These are phyloP conservation scores for Fusarium subtropicale DNA, from an alignment of 2,329 filamentous ascomycete genomes.

Conservation along the genomic window DNA sequence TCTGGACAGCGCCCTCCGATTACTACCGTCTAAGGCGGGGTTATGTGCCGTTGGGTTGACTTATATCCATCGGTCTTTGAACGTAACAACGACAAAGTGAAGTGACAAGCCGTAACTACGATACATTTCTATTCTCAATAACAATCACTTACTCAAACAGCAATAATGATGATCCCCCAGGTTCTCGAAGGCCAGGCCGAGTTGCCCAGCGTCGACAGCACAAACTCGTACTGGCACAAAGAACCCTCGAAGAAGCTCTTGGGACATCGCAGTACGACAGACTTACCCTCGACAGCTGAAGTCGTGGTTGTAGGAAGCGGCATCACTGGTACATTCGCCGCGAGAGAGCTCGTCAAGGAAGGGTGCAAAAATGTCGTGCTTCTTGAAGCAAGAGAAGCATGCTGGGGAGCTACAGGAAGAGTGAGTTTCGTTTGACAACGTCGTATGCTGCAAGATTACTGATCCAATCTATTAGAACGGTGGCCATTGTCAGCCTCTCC, in stretches of 20 bases:
- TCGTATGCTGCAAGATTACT: not conserved
- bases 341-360: constrained; percentile 68
- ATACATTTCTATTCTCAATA: not conserved
- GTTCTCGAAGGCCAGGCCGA: constrained; percentile 57
- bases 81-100: not conserved
- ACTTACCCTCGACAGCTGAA: constrained; percentile 72
- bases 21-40: constrained; percentile 19
- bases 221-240: constrained; percentile 78
- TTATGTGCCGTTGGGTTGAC: not conserved
- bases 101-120: not conserved
- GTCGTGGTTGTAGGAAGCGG: constrained; percentile 80
- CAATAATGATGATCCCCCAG: constrained; percentile 49
- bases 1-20: constrained; percentile 1
- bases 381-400: constrained; percentile 82
- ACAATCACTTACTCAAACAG: not conserved
- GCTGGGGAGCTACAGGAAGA: constrained; percentile 85
- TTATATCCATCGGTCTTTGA: not conserved
- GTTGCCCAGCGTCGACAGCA: constrained; percentile 71
- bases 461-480: constrained; percentile 63
- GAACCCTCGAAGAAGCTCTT: constrained; percentile 72
- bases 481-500: constrained; percentile 79
- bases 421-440: constrained; percentile 58
- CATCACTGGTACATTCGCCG: constrained; percentile 79
- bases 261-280: constrained; percentile 74
- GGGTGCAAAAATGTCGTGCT: constrained; percentile 69